Percentiles rank a stretch among this genome's conserved stretches.
phyloP scores from a whole-genome alignment of 2,329 filamentous ascomycete species.

The Pseudocercospora vitis region DNA sequence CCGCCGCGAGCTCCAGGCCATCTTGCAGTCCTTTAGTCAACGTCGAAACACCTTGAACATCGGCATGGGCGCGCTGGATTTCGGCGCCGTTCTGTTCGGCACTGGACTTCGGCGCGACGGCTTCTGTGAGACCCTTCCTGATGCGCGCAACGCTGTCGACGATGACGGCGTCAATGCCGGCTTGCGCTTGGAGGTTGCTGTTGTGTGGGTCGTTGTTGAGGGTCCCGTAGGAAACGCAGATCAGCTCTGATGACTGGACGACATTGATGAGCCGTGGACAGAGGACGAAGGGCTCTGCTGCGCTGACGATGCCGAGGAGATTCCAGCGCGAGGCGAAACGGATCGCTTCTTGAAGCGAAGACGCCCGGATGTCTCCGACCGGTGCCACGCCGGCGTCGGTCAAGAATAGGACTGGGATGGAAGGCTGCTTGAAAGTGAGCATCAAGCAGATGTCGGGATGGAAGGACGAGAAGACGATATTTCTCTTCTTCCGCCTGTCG shows the following conservation, averaged over 20 bases:
- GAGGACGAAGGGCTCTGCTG: conserved; percentile 84
- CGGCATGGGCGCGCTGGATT: neutral
- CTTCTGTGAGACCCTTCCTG: conserved; percentile 76
- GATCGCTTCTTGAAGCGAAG: conserved; percentile 90
- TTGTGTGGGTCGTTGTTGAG: conserved; percentile 84
- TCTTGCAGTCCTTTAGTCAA: conserved; percentile 11
- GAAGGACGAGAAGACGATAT: conserved; percentile 96
- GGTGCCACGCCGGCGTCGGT: conserved; percentile 80
- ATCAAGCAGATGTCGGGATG: conserved; percentile 96
- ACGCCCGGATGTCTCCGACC: conserved; percentile 86
- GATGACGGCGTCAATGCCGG: conserved; percentile 97
- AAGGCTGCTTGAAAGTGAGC: conserved; percentile 94
- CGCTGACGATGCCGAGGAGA: conserved; percentile 82
- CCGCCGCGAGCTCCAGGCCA: conserved; percentile 3
- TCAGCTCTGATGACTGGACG: conserved; percentile 88
- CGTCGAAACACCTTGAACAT: neutral
- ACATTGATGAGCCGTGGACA: conserved; percentile 86
- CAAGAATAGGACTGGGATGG: conserved; percentile 91
- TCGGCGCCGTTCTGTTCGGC: conserved; percentile 1
- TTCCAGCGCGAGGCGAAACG: conserved; percentile 96
- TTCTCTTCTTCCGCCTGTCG: conserved; percentile 75
- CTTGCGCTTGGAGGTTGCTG: conserved; percentile 87
- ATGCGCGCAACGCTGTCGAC: conserved; percentile 94
- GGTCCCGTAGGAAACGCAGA: conserved; percentile 92
- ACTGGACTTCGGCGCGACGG: conserved; percentile 20